Conservation (phyloP, 768 basidiomycete species). For the Coprinopsis cinerea region DNA sequence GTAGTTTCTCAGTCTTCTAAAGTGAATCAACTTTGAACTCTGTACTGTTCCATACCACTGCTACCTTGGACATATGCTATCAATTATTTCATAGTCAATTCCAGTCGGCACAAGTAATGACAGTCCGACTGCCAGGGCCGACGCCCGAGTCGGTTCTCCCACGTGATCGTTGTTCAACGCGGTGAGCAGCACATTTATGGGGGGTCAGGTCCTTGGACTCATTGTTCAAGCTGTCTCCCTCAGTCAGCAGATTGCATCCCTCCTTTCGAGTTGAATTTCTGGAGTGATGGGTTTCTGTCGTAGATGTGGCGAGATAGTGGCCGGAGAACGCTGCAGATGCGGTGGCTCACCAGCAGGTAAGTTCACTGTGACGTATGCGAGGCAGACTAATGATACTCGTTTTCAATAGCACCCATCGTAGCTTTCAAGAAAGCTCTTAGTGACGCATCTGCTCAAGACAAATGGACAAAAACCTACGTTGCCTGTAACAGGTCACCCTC, state of each 20-base stretch:
- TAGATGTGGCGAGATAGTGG: constrained; percentile 79
- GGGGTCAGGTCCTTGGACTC: too few relatives aligned
- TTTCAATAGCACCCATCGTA: constrained; percentile 54
- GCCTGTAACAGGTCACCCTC: constrained; percentile 40
- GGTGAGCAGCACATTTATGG: neutral
- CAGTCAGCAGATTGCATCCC: too few relatives aligned
- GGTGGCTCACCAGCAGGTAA: constrained; percentile 75
- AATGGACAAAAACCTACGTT: constrained; percentile 79
- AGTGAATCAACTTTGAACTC: too few relatives aligned
- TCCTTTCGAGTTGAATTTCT: neutral
- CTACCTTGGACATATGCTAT: too few relatives aligned
- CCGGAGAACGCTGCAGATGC: constrained; percentile 67
- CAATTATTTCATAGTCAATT: too few relatives aligned
- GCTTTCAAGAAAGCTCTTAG: constrained; percentile 51
- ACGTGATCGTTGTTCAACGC: constrained; percentile 7
- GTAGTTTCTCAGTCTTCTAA: too few relatives aligned
- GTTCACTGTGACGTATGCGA: constrained; percentile 19
- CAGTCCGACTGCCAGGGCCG: neutral
- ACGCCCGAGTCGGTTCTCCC: neutral
- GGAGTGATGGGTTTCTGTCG: constrained; percentile 75
- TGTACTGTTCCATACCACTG: too few relatives aligned
- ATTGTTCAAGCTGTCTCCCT: too few relatives aligned
- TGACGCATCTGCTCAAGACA: constrained; percentile 46
- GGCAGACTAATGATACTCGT: neutral
- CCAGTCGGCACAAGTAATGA: too few relatives aligned